Conservation (phyloP, 805 yeast species). For the Nadsonia fulvescens region DNA sequence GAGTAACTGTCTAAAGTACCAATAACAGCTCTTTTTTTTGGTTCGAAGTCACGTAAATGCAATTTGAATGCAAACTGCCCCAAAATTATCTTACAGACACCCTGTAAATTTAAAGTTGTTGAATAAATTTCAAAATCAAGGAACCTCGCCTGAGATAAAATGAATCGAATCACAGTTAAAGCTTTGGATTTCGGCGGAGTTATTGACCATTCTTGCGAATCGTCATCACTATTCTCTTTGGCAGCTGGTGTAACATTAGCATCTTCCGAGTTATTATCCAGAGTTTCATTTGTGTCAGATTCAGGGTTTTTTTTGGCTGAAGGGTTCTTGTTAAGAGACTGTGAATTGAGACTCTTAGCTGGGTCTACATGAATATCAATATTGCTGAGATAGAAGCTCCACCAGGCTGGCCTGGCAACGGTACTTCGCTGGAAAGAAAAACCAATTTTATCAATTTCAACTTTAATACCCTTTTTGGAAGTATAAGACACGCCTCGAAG, state of each 20-base stretch:
- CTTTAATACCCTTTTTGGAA: conserved; percentile 18
- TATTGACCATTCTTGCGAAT: conserved; percentile 12
- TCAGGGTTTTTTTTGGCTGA: no score
- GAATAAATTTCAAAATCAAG: conserved; percentile 14
- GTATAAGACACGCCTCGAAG: conserved; percentile 20
- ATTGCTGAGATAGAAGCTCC: conserved; percentile 17
- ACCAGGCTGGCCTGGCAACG: conserved; percentile 23
- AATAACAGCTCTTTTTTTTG: conserved; percentile 13
- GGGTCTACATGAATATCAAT: conserved; percentile 18
- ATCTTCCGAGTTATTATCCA: no score
- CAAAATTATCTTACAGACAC: conserved; percentile 14
- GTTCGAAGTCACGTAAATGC: conserved; percentile 16
- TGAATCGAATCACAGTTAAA: conserved; percentile 10
- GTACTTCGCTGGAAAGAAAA: conserved; percentile 22
- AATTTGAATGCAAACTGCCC: conserved; percentile 14
- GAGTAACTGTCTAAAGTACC: conserved; percentile 19
- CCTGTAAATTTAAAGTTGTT: conserved; percentile 13
- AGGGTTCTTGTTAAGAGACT: conserved; percentile 5
- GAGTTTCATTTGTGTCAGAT: no score
- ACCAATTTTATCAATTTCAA: conserved; percentile 20
- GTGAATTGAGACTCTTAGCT: no score
- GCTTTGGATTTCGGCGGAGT: conserved; percentile 10
- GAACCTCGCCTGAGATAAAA: conserved; percentile 11
- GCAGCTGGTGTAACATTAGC: no score
- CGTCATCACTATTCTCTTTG: no score